Evolutionary conservation across 108 stramenopile species (phyloP).

Genomic region (Nitzschia putrida): DNA sequence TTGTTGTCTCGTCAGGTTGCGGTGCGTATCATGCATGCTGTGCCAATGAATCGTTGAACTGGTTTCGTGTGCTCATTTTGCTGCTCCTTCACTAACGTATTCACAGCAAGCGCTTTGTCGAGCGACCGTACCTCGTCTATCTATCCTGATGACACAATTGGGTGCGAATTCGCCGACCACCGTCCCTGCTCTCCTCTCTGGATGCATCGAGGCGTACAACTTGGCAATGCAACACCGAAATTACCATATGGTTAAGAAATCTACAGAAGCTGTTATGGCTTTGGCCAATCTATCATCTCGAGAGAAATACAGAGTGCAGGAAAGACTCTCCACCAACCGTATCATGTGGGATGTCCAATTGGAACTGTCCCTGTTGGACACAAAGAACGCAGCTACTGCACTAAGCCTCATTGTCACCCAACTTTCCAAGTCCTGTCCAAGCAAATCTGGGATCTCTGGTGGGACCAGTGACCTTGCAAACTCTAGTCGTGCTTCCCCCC

Average conservation of each 20-base stretch:
- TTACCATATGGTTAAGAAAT: conserved; percentile 34
- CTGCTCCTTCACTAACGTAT: neutral
- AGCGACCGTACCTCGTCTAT: conserved; percentile 59
- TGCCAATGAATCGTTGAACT: too few relatives aligned
- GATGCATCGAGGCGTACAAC: conserved; percentile 65
- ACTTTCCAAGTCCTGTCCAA: neutral
- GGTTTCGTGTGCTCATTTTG: neutral
- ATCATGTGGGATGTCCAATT: conserved; percentile 64
- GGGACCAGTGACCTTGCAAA: neutral
- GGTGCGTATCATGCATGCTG: conserved; percentile 33
- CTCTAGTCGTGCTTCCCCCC: neutral
- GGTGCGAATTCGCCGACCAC: conserved; percentile 72
- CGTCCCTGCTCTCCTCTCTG: conserved; percentile 54
- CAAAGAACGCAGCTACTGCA: neutral
- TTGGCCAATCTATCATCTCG: conserved; percentile 57
- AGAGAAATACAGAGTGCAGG: conserved; percentile 48
- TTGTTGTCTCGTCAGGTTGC: conserved; percentile 69
- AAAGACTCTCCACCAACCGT: conserved; percentile 38
- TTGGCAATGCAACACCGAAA: conserved; percentile 20
- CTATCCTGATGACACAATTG: conserved; percentile 52
- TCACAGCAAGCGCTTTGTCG: conserved; percentile 64
- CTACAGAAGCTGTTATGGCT: conserved; percentile 35
- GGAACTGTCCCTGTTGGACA: conserved; percentile 32
- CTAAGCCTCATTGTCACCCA: neutral
- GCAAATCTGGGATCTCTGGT: neutral